Evolutionary conservation across 306 rosid genomes (phyloP), one percentile per base, ranked within the genome.

Genomic region (Quercus suber): DNA sequence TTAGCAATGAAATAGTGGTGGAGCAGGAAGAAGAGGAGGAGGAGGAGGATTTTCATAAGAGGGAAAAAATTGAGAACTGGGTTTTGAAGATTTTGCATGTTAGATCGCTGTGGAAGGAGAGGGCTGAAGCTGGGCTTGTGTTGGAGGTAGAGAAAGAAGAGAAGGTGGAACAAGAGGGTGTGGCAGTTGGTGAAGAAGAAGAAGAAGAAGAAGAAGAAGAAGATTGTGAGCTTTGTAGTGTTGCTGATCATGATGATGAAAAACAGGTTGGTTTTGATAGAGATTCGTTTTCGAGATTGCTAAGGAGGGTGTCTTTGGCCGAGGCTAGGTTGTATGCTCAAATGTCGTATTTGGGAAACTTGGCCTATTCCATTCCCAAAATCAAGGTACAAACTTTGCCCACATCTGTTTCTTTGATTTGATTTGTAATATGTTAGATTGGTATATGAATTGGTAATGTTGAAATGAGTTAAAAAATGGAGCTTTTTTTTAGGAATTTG

Each of bases 291-390:
- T 82, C 93, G 6, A 88, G 84, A 69, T 84, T 95, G 90, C 91
- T 95, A 19, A 77, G 94, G 73, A 89, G 92, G 85, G 99, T 95
- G 45, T 89, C 98, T 3, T 82, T 91, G 43, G 87, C 88, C 0
- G 99, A 95, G 76, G 92, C 89, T 23, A 91, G 93, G 64, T 79
- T 93, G 78, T 95, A 90, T 73, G 97, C 93, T 64, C 89, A 93
- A 82, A 89, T 95, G 97, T 90, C 98, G 21, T 89, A 95, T 80
- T 80, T 96, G 87, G 99, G 97, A 25, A 85, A 31, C 77, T 76
- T 96, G 87, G 94, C 99, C 14, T 96, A 96, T 59, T 73, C 78
- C 85, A 86, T 96, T 73, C 87, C 96, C 68, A 85, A 76, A 51
- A 91, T 96, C 60, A 86, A 91, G 94, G 99, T 93, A 72, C 45